Evolutionary conservation across 1,284 basidiomycete genomes (phyloP), one percentile per base, ranked within the genome.

Genomic region (Marasmius sp.): DNA sequence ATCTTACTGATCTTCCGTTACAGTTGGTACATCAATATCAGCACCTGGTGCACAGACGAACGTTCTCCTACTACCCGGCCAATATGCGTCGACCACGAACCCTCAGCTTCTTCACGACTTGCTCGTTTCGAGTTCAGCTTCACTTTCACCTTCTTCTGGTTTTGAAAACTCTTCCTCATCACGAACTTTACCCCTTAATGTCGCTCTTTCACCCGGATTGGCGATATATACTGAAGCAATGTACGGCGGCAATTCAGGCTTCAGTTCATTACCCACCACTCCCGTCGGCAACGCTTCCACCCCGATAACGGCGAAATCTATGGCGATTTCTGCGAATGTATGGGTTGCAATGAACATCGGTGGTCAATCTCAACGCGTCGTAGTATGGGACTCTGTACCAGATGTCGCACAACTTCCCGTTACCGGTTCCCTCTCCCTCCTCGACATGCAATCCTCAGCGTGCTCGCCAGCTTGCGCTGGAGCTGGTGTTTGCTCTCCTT

Each of bases 321-420:
- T 92, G 34, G 80, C 82, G 2, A 73, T 92, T 18, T 81, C 89
- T 0, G 80, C 82, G n/a, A 85, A 86, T 64, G 77, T 88, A 0
- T 92, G 88, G 88, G 83, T 81, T 14, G 83, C 86, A 1, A 73
- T 93, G n/a, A 79, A 79, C 3, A 72, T 84, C 16, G 45, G 45
- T 2, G 80, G 80, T 18, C 77, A 78, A 43, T 80, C 77, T 63
- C 76, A 77, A 53, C 86, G 88, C 27, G 69, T 91, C 34, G 79
- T 92, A 27, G 70, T 93, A 41, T 93, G 90, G 90, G 84, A 89
- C 64, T 86, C 89, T n/a, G 76, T 91, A 50, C 88, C 91, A n/a
- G 91, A 92, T 67, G 69, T 87, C 18, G 75, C 84, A 8, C 89
- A 92, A 72, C 80, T 93, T 16, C 85, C 88, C 3, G 74, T 76